Evolutionary conservation across 192 early-diverging fungal species (phyloP), one percentile per base, ranked within the genome.

Genomic region (Gaertneriomyces semiglobifer): DNA sequence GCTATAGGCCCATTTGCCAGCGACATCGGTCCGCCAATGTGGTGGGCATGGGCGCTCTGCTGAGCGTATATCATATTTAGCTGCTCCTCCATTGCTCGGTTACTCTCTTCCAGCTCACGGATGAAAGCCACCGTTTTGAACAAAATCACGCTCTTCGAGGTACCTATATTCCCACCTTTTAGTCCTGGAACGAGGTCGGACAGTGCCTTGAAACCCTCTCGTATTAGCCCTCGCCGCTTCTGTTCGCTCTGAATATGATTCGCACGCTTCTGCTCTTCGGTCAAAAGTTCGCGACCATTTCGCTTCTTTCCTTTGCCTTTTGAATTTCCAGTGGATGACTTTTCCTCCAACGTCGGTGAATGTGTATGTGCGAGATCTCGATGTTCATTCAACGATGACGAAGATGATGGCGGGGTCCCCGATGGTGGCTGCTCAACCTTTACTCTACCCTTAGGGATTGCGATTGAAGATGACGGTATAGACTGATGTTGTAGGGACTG

Each of bases 201-300:
- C 7, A 78, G 65, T 7, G 57, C 41, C 44, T 60, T 46, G 66
- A 78, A 78, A 8, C 77, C 77, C 6, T 56, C 55, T 12, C 77
- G 69, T 53, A 90, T 89, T 7, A 84, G 79, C 40, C 88, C 86
- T 38, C 89, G 66, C 43, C 89, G 82, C 63, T 88, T 89, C 64
- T 90, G 88, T 68, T 90, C 89, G 0, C 87, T 88, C 7, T 79
- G 76, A 58, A 90, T 89, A 63, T 90, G 89, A 68, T 90, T 90
- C 4, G 84, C 79, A 18, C 86, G 67, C 55, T 89, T 89, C 63
- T 90, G 84, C 61, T 90, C 84, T 62, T 90, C 89, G 3, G 89
- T 91, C 66, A 91, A 54, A 4, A 91, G 68, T 50, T 88, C 88
- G 60, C 84, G 86, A 3, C 66, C 62, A 11, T 53, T 56, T 14